These are phyloP conservation scores for Melaleuca alternifolia DNA, from an alignment of 345 rosid species.

Conservation along the genomic window DNA sequence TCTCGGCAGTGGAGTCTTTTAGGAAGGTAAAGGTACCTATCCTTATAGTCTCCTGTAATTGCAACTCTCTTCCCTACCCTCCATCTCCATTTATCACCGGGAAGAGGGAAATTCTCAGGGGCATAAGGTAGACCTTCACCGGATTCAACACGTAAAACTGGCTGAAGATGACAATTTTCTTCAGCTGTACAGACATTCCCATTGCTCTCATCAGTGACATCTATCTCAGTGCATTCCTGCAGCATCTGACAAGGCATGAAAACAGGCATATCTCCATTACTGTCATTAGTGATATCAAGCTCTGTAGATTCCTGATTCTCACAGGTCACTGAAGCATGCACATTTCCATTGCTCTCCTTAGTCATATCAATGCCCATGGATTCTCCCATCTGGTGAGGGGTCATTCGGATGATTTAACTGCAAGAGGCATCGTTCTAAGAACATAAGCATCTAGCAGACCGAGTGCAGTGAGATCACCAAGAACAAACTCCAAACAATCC, in stretches of 20 bases:
- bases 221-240: not conserved
- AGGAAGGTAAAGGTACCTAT: constrained; percentile 71
- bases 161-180: constrained; percentile 21
- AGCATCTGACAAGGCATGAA: not conserved
- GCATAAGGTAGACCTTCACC: constrained; percentile 94
- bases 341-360: not conserved
- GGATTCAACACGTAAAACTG: constrained; percentile 24
- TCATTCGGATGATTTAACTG: not conserved
- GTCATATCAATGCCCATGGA: not conserved
- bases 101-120: constrained; percentile 61
- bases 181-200: constrained; percentile 5
- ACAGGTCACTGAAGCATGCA: not conserved
- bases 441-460: not conserved
- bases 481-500: not conserved
- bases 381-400: not conserved
- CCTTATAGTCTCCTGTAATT: constrained; percentile 32
- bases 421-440: not conserved
- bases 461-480: not conserved
- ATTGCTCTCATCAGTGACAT: constrained; percentile 4
- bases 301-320: not conserved
- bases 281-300: not conserved
- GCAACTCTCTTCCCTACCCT: constrained; percentile 65
- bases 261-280: not conserved
- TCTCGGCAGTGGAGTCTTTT: constrained; percentile 14
- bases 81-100: constrained; percentile 86